These are phyloP conservation scores for Willaertia magna DNA, from an alignment of 208 protist species.

Conservation along the genomic window DNA sequence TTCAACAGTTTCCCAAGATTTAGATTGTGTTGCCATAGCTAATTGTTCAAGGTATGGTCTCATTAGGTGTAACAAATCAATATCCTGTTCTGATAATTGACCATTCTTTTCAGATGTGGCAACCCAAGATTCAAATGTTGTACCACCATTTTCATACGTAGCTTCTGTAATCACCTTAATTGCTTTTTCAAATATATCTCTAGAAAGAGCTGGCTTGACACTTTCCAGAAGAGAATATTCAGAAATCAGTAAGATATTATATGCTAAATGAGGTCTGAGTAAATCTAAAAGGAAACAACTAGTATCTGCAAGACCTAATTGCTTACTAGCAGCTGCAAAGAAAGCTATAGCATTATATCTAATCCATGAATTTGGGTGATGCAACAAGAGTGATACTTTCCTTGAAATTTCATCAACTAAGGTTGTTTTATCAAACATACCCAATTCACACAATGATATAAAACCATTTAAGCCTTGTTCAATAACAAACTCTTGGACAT, in stretches of 20 bases:
- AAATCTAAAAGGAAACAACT: background rate
- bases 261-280: background rate
- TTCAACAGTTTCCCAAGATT: background rate
- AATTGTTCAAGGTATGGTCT: background rate
- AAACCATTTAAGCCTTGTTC: background rate
- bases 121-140: background rate
- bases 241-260: background rate
- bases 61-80: background rate
- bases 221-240: background rate
- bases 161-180: background rate
- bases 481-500: background rate
- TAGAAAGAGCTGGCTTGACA: background rate
- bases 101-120: background rate
- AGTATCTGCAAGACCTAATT: background rate
- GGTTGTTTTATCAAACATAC: background rate
- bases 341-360: background rate
- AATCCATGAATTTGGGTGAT: slow-evolving; percentile 8
- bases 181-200: background rate
- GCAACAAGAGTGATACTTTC: background rate
- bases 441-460: background rate
- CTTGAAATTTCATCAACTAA: background rate
- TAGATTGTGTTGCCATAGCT: background rate
- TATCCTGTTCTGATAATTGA: background rate
- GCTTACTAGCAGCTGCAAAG: background rate
- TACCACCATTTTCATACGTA: background rate